A percentile compares a stretch with the other conserved stretches of the same genome.
Evolutionary conservation across 2,329 filamentous ascomycete genomes (phyloP).

Genomic region (Seiridium cupressi): DNA sequence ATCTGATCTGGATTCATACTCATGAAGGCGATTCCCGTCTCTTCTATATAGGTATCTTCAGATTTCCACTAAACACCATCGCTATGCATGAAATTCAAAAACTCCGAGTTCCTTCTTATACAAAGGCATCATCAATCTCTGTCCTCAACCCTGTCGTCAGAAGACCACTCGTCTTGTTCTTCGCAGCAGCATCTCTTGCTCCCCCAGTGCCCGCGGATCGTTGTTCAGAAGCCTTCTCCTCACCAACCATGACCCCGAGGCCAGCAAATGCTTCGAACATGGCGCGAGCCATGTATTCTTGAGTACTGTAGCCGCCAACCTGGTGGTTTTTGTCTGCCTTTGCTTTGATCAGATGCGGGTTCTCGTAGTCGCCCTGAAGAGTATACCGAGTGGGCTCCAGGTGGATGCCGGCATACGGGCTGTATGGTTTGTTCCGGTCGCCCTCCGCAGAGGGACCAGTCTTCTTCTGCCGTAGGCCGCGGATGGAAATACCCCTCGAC

Average conservation of each 20-base stretch:
- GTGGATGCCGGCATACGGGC: conserved; percentile 78
- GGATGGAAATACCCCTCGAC: conserved; percentile 57
- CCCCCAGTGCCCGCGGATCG: conserved; percentile 29
- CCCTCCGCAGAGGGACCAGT: conserved; percentile 46
- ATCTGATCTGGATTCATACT: background rate
- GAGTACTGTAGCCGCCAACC: conserved; percentile 80
- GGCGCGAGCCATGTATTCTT: conserved; percentile 78
- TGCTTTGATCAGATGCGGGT: conserved; percentile 68
- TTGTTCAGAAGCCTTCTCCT: conserved; percentile 58
- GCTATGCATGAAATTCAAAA: conserved; percentile 23
- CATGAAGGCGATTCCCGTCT: background rate
- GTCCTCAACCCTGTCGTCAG: conserved; percentile 32
- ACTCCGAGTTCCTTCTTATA: background rate
- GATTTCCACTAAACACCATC: conserved; percentile 23
- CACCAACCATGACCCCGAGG: conserved; percentile 80
- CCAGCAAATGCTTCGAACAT: conserved; percentile 90
- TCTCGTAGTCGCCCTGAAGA: conserved; percentile 69
- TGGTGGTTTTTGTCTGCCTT: conserved; percentile 64
- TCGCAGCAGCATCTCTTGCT: conserved; percentile 33
- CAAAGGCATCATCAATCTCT: conserved; percentile 48
- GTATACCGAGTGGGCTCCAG: conserved; percentile 66
- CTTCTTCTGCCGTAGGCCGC: conserved; percentile 70
- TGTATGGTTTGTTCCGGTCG: conserved; percentile 73
- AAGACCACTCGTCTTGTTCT: conserved; percentile 22
- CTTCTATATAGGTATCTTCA: background rate